Evolutionary conservation across 176 grass and related monocot species (phyloP).

Genomic region (Musa schizocarpa): DNA sequence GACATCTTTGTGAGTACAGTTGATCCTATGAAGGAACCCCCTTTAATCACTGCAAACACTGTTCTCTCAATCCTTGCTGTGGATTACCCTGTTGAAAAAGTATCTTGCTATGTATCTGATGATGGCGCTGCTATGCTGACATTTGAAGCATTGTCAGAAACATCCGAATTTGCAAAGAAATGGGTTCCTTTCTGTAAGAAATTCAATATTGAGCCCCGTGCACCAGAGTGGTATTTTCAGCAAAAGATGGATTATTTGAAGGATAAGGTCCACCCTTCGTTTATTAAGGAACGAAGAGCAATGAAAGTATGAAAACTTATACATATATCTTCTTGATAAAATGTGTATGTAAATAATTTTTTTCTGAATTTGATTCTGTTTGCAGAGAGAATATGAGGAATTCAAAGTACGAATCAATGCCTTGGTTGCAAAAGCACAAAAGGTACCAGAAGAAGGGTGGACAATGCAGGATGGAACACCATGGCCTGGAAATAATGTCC

Average conservation of each 20-base stretch:
- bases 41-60: conserved; percentile 86
- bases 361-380: conserved; percentile 6
- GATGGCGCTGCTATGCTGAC: conserved; percentile 95
- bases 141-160: conserved; percentile 80
- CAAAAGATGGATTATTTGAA: conserved; percentile 92
- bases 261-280: conserved; percentile 65
- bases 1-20: conserved; percentile 94
- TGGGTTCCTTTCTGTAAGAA: conserved; percentile 91
- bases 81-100: conserved; percentile 75
- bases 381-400: conserved; percentile 87
- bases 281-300: conserved; percentile 81
- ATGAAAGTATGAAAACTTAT: conserved; percentile 52
- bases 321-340: neutral
- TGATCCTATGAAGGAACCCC: conserved; percentile 78
- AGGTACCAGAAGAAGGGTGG: conserved; percentile 92
- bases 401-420: conserved; percentile 91
- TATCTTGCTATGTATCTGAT: conserved; percentile 96
- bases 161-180: conserved; percentile 94
- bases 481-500: conserved; percentile 92
- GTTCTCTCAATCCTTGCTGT: conserved; percentile 83
- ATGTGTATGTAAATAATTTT: conserved; percentile 15
- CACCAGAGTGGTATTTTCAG: conserved; percentile 84
- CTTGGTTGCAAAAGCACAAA: conserved; percentile 82
- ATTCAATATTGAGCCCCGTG: conserved; percentile 69
- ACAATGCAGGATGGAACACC: conserved; percentile 93